These are phyloP conservation scores for Eucalyptus tenuipes DNA, from an alignment of 345 rosid genomes.

Conservation along the genomic window DNA sequence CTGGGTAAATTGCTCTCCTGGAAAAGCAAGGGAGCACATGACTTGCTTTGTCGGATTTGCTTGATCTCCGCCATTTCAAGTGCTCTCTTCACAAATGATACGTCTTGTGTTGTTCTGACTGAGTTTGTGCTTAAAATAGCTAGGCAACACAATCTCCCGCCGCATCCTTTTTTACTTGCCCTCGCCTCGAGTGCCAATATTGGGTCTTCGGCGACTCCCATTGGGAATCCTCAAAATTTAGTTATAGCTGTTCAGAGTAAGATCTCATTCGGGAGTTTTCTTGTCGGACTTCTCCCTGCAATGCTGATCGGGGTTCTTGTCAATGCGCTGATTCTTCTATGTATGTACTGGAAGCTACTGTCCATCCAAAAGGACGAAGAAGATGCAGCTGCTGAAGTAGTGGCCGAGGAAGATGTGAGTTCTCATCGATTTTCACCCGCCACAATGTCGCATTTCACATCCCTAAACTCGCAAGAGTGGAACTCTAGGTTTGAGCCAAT, in stretches of 20 bases:
- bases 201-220: conserved; percentile 80
- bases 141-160: conserved; percentile 75
- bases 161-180: conserved; percentile 70
- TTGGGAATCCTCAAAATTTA: conserved; percentile 88
- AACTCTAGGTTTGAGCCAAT: conserved; percentile 20
- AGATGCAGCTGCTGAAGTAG: conserved; percentile 18
- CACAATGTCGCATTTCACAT: conserved; percentile 34
- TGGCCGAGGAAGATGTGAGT: conserved; percentile 35
- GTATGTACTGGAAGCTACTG: conserved; percentile 62
- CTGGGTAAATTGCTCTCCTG: conserved; percentile 62
- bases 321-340: conserved; percentile 45
- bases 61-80: conserved; percentile 72
- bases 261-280: conserved; percentile 54
- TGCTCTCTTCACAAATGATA: conserved; percentile 84
- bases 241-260: conserved; percentile 69
- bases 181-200: conserved; percentile 82
- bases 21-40: conserved; percentile 68
- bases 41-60: conserved; percentile 59
- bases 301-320: conserved; percentile 54
- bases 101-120: conserved; percentile 66
- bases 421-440: conserved; percentile 70
- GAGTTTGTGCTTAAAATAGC: conserved; percentile 78
- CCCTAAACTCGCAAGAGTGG: conserved; percentile 25
- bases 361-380: conserved; percentile 52
- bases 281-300: conserved; percentile 58